Evolutionary conservation across 2,329 filamentous ascomycete species (phyloP).

Genomic region (Exophiala bonariae): DNA sequence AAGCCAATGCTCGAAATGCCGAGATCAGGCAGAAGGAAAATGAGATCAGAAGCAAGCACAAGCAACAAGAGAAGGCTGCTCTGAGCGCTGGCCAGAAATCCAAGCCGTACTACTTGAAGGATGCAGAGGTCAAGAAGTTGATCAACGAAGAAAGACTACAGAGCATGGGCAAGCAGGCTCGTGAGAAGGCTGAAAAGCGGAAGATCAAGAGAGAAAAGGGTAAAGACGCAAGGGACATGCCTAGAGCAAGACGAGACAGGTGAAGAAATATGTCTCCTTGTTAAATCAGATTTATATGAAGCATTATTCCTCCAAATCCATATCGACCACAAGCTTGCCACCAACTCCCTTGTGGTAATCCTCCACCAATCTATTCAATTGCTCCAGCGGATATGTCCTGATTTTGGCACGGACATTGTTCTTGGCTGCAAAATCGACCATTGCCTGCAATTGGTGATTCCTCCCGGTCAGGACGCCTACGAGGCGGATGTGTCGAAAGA

Average conservation of each 20-base stretch:
- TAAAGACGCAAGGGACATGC: conserved; percentile 80
- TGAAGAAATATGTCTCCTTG: background rate
- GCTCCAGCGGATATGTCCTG: conserved; percentile 22
- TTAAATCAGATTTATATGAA: background rate
- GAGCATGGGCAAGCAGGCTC: conserved; percentile 79
- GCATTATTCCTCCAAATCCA: conserved; percentile 4
- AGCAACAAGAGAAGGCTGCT: conserved; percentile 77
- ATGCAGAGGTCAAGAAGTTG: conserved; percentile 85
- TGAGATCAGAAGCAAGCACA: conserved; percentile 71
- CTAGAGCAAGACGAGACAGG: conserved; percentile 32
- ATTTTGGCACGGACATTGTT: conserved; percentile 21
- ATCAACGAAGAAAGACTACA: conserved; percentile 76
- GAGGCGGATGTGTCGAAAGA: conserved; percentile 29
- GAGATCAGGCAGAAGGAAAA: conserved; percentile 68
- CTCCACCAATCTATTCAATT: conserved; percentile 27
- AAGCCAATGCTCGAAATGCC: conserved; percentile 72
- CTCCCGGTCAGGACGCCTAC: conserved; percentile 24
- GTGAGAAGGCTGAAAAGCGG: conserved; percentile 81
- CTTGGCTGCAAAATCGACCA: conserved; percentile 25
- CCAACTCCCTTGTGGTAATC: conserved; percentile 46
- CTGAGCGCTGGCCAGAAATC: conserved; percentile 78
- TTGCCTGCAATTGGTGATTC: conserved; percentile 25
- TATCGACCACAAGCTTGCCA: conserved; percentile 48
- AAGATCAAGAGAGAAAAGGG: conserved; percentile 84
- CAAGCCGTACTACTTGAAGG: conserved; percentile 89